These are phyloP conservation scores for Aspergillus homomorphus DNA, from an alignment of 495 filamentous ascomycete species.

Conservation along the genomic window DNA sequence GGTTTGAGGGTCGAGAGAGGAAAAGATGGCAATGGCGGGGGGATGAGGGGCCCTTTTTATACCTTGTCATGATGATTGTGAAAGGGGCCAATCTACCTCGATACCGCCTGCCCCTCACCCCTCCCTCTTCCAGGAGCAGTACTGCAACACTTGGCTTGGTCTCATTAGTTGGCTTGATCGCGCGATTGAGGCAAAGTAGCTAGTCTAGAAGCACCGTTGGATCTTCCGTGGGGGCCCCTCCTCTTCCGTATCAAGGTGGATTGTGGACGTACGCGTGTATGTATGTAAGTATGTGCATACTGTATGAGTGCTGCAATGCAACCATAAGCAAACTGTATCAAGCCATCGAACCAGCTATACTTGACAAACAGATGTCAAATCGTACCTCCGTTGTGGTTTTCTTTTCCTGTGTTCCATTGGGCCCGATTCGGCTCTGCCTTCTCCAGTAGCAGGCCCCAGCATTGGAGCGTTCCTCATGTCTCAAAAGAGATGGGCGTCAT, in stretches of 20 bases:
- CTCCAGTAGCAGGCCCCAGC: not conserved
- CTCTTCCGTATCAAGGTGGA: not conserved
- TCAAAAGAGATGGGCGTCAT: not conserved
- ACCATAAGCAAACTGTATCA: not conserved
- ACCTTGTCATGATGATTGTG: slow-evolving; percentile 2
- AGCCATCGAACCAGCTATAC: not conserved
- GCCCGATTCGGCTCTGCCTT: too few species aligned
- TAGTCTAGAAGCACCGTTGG: not conserved
- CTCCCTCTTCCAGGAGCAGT: not conserved
- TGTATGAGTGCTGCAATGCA: slow-evolving; percentile 1
- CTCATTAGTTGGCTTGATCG: slow-evolving; percentile 4
- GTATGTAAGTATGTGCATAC: not conserved
- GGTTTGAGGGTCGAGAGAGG: not conserved
- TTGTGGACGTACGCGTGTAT: not conserved
- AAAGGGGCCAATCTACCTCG: not conserved
- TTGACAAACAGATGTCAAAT: not conserved
- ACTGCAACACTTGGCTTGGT: slow-evolving; percentile 4
- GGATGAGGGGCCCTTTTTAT: not conserved
- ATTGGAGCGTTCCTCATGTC: not conserved
- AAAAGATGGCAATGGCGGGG: not conserved
- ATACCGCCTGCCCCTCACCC: too few species aligned
- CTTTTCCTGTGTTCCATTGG: not conserved
- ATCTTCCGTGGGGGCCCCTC: not conserved
- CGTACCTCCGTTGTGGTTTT: not conserved
- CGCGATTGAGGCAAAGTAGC: not conserved